Percentiles rank a stretch among this genome's conserved stretches.
Evolutionary conservation across 2,329 filamentous ascomycete species (phyloP).

Genomic region (Botrytis fragariae): DNA sequence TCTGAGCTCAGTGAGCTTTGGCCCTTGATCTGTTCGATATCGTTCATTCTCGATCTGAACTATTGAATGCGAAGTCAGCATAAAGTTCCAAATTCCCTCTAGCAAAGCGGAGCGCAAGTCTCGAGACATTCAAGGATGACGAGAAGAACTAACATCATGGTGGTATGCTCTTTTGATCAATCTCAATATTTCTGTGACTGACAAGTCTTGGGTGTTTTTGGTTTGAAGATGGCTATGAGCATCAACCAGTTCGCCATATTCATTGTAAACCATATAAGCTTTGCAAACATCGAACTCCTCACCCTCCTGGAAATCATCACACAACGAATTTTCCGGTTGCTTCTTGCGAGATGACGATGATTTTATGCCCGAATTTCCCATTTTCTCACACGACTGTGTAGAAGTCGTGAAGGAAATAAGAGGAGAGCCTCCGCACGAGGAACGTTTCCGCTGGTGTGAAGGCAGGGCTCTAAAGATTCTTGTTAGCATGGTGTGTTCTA

Average conservation of each 20-base stretch:
- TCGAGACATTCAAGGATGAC: neutral
- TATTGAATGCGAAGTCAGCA: slow-evolving; percentile 19
- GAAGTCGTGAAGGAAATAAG: neutral
- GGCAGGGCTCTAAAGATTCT: neutral
- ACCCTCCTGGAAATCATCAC: neutral
- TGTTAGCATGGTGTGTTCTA: neutral
- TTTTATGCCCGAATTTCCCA: neutral
- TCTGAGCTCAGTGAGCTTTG: slow-evolving; percentile 1
- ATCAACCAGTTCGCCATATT: slow-evolving; percentile 35
- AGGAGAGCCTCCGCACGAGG: slow-evolving; percentile 6
- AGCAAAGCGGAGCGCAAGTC: neutral
- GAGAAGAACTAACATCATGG: slow-evolving; percentile 30
- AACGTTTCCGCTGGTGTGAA: neutral
- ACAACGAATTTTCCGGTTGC: neutral
- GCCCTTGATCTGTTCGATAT: slow-evolving; percentile 22
- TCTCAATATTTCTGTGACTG: slow-evolving; percentile 29
- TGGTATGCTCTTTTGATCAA: slow-evolving; percentile 34
- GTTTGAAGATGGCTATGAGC: slow-evolving; percentile 20
- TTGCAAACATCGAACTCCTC: slow-evolving; percentile 17
- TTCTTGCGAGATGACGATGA: neutral
- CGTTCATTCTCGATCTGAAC: slow-evolving; percentile 29
- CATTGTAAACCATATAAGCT: slow-evolving; percentile 34
- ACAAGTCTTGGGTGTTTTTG: slow-evolving; percentile 27
- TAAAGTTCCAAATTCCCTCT: neutral
- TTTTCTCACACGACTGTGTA: neutral